These are phyloP conservation scores for Schizosaccharomyces octosporus DNA, from an alignment of 805 yeast genomes.

Conservation along the genomic window DNA sequence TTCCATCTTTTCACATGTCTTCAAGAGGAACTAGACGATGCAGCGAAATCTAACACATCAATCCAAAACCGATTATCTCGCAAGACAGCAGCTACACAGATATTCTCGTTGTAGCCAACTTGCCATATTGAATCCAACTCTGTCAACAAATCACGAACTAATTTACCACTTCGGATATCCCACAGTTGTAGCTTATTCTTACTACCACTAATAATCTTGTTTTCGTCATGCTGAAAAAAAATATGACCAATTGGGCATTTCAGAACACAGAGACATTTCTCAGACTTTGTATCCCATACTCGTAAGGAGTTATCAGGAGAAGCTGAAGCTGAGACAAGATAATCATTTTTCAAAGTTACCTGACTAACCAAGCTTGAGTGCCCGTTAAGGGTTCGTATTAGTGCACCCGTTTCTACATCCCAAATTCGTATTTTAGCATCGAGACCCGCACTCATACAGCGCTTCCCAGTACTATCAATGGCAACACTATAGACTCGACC, in stretches of 20 bases:
- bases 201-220: conserved; percentile 18
- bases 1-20: no score
- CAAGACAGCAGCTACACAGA: conserved; percentile 82
- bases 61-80: conserved; percentile 42
- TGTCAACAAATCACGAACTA: conserved; percentile 15
- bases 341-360: conserved; percentile 44
- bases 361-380: conserved; percentile 90
- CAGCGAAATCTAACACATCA: conserved; percentile 25
- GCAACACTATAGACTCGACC: conserved; percentile 80
- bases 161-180: conserved; percentile 1
- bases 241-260: conserved; percentile 23
- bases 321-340: conserved; percentile 62
- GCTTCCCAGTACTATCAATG: conserved; percentile 43
- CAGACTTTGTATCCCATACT: conserved; percentile 58
- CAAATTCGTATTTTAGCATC: conserved; percentile 88
- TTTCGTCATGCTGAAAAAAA: conserved; percentile 17
- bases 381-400: conserved; percentile 47
- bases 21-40: background rate
- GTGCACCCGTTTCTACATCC: conserved; percentile 75
- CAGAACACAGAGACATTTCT: conserved; percentile 45
- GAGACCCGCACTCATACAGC: conserved; percentile 85
- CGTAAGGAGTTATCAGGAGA: conserved; percentile 47
- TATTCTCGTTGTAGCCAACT: conserved; percentile 57
- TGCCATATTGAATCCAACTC: conserved; percentile 88
- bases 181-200: conserved; percentile 19